Conservation (phyloP, 768 basidiomycete genomes). For the Ephemerocybe angulata region DNA sequence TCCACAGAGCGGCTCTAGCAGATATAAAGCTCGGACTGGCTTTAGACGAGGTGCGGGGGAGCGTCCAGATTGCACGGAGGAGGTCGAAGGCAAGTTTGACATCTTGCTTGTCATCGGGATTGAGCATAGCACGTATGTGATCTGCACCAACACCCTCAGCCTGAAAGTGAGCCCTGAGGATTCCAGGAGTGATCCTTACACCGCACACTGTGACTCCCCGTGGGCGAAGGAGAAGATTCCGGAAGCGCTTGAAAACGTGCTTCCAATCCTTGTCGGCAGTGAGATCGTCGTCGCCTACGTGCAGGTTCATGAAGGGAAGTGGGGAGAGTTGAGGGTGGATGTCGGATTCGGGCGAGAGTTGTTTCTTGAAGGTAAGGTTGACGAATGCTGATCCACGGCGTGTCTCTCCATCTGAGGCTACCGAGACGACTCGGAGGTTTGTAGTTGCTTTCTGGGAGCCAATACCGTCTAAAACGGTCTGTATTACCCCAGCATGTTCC, state of each 20-base stretch:
- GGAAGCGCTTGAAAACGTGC: not conserved
- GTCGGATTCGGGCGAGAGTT: not conserved
- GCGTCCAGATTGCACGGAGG: slow-evolving; percentile 4
- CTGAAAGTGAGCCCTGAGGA: too few species aligned
- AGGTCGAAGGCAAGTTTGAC: slow-evolving; percentile 22
- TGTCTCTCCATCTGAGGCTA: slow-evolving; percentile 22
- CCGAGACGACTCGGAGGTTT: slow-evolving; percentile 15
- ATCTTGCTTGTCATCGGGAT: slow-evolving; percentile 23
- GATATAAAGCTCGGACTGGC: not conserved
- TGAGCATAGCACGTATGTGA: too few species aligned
- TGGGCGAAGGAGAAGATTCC: too few species aligned
- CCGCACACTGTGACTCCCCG: too few species aligned
- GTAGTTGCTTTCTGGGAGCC: not conserved
- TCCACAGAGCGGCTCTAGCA: not conserved
- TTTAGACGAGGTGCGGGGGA: not conserved
- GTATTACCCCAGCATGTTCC: slow-evolving; percentile 17
- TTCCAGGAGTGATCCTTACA: too few species aligned
- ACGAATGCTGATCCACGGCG: slow-evolving; percentile 8
- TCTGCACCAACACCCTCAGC: too few species aligned
- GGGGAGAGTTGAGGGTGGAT: not conserved
- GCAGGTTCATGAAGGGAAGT: not conserved
- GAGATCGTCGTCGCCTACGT: not conserved
- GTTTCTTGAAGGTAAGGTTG: not conserved
- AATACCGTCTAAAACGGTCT: slow-evolving; percentile 13
- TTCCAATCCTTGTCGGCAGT: not conserved